phyloP scores from a whole-genome alignment of 805 yeast genomes.

The Pichia occidentalis region DNA sequence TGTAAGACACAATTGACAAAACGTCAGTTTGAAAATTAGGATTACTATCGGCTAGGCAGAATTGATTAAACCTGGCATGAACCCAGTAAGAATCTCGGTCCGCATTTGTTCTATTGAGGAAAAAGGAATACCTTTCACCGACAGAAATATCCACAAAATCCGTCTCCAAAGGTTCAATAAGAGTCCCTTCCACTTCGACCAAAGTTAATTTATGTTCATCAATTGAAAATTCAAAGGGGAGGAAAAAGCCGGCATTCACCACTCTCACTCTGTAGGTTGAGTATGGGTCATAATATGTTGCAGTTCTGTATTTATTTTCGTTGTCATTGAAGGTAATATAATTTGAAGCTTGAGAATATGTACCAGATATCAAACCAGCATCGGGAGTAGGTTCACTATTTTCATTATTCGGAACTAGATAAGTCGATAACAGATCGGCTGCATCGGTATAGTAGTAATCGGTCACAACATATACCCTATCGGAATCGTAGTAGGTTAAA shows the following conservation, averaged over 20 bases:
- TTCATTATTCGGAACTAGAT: conserved; percentile 18
- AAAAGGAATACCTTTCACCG: conserved; percentile 21
- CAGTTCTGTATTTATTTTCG: conserved; percentile 8
- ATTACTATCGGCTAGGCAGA: conserved; percentile 16
- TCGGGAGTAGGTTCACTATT: conserved; percentile 23
- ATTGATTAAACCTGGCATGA: conserved; percentile 18
- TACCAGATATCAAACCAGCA: conserved; percentile 22
- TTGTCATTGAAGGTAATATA: conserved; percentile 7
- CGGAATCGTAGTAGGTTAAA: conserved; percentile 40
- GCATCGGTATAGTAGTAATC: conserved; percentile 44
- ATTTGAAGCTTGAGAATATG: conserved; percentile 15
- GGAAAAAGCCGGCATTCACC: conserved; percentile 51
- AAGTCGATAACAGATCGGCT: conserved; percentile 11
- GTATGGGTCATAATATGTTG: conserved; percentile 33
- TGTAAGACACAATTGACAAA: conserved; percentile 15
- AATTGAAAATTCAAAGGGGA: conserved; percentile 47
- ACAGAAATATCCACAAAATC: conserved; percentile 18
- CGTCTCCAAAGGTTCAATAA: conserved; percentile 36
- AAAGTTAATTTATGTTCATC: conserved; percentile 48
- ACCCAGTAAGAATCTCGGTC: conserved; percentile 10
- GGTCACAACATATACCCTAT: conserved; percentile 34
- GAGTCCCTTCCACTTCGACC: conserved; percentile 55
- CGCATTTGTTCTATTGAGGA: conserved; percentile 10
- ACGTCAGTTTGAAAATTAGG: conserved; percentile 18
- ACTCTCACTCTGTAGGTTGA: conserved; percentile 44